Percentiles rank a stretch among this genome's conserved stretches.
Evolutionary conservation across 2,329 filamentous ascomycete genomes (phyloP).

Genomic region (Didymella keratinophila): DNA sequence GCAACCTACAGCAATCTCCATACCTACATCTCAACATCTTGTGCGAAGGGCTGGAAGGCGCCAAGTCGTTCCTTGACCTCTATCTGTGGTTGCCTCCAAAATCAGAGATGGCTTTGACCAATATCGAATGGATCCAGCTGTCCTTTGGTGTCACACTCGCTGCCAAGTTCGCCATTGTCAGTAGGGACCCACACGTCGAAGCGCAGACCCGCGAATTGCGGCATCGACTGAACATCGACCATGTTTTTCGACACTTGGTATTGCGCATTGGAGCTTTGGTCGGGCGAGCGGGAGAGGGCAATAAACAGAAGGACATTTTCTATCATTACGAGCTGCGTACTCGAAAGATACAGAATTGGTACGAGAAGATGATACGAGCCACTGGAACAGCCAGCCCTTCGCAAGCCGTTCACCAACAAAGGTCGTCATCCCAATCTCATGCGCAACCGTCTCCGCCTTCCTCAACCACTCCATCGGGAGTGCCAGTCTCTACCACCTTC

Average conservation of each 20-base stretch:
- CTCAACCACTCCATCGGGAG: conserved; percentile 20
- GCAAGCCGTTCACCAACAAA: conserved; percentile 7
- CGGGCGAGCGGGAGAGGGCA: conserved; percentile 29
- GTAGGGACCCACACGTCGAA: conserved; percentile 35
- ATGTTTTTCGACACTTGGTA: conserved; percentile 38
- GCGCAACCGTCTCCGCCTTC: conserved; percentile 9
- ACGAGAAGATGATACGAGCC: conserved; percentile 36
- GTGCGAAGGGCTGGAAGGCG: conserved; percentile 34
- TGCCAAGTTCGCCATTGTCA: conserved; percentile 42
- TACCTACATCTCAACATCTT: conserved; percentile 35
- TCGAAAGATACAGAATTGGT: conserved; percentile 42
- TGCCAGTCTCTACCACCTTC: conserved; percentile 28
- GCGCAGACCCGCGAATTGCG: conserved; percentile 36
- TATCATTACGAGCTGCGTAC: conserved; percentile 36
- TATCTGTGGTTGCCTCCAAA: conserved; percentile 48
- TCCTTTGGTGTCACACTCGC: conserved; percentile 47
- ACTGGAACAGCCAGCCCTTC: conserved; percentile 27
- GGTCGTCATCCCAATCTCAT: conserved; percentile 7
- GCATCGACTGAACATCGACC: conserved; percentile 38
- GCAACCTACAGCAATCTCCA: conserved; percentile 39
- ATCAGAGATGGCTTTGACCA: conserved; percentile 49
- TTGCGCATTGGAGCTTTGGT: conserved; percentile 40
- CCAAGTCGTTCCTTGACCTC: conserved; percentile 43
- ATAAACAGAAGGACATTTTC: conserved; percentile 41
- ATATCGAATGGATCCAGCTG: conserved; percentile 53